phyloP scores from a whole-genome alignment of 2,329 filamentous ascomycete genomes.

The Aspergillus sp. region DNA sequence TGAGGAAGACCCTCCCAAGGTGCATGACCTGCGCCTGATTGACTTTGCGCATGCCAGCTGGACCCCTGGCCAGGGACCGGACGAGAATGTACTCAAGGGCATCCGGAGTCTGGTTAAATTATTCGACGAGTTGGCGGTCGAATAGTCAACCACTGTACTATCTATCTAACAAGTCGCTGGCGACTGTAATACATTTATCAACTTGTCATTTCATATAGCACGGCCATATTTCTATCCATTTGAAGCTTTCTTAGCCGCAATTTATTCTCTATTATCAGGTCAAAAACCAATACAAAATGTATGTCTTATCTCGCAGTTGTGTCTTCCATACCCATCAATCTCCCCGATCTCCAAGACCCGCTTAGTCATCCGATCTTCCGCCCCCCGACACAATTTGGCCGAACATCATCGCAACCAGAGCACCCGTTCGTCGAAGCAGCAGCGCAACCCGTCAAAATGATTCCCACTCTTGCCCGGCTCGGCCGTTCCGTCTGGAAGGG shows the following conservation, averaged over 20 bases:
- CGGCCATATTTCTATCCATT: neutral
- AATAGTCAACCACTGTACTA: constrained; percentile 13
- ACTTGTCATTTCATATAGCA: neutral
- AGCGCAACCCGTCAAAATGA: constrained; percentile 53
- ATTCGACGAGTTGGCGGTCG: constrained; percentile 62
- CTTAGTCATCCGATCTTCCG: constrained; percentile 6
- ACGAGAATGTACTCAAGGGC: constrained; percentile 78
- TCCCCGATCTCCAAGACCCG: neutral
- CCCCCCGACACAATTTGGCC: constrained; percentile 16
- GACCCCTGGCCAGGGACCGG: constrained; percentile 76
- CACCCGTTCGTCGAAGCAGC: constrained; percentile 4
- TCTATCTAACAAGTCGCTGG: constrained; percentile 25
- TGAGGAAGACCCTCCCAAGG: constrained; percentile 59
- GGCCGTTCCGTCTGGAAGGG: constrained; percentile 89
- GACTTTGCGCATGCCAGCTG: constrained; percentile 94
- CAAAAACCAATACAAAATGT: neutral
- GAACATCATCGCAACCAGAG: constrained; percentile 8
- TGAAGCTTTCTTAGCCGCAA: neutral
- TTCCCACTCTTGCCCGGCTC: constrained; percentile 65
- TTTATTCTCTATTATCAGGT: neutral
- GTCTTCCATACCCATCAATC: no score
- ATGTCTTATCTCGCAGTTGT: neutral
- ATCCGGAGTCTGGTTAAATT: constrained; percentile 70
- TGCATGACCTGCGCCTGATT: constrained; percentile 83
- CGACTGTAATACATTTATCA: constrained; percentile 15